These are phyloP conservation scores for Monilinia fructicola DNA, from an alignment of 2,329 filamentous ascomycete genomes.

Conservation along the genomic window DNA sequence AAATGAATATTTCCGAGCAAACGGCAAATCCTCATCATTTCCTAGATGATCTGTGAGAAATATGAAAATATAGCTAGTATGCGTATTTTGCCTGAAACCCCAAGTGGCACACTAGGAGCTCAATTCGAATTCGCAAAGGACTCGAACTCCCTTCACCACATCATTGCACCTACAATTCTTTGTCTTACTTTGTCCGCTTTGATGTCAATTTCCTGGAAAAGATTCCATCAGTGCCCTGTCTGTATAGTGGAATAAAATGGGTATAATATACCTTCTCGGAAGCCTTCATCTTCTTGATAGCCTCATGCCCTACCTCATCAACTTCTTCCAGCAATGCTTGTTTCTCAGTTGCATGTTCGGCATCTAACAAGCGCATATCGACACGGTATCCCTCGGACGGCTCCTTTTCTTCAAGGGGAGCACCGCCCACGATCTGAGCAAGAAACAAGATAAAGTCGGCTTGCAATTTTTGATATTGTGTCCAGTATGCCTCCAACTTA, in stretches of 20 bases:
- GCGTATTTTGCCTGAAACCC: neutral
- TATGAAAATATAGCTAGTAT: neutral
- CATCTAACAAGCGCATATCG: slow-evolving; percentile 31
- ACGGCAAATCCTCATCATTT: neutral
- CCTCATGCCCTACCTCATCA: slow-evolving; percentile 26
- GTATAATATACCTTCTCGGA: slow-evolving; percentile 35
- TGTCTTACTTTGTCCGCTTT: slow-evolving; percentile 8
- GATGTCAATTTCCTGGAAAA: slow-evolving; percentile 27
- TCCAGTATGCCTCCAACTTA: slow-evolving; percentile 35
- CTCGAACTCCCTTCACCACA: slow-evolving; percentile 1
- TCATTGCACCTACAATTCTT: slow-evolving; percentile 15
- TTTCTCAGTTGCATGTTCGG: slow-evolving; percentile 28
- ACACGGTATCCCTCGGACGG: slow-evolving; percentile 26
- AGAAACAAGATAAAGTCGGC: slow-evolving; percentile 34
- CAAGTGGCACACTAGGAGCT: neutral
- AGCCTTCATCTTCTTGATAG: slow-evolving; percentile 33
- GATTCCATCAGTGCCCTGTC: slow-evolving; percentile 1
- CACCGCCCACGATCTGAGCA: slow-evolving; percentile 26
- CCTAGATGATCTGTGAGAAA: neutral
- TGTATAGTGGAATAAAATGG: neutral
- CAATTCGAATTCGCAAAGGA: too few relatives aligned
- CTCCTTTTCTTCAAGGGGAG: slow-evolving; percentile 27
- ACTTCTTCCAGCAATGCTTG: slow-evolving; percentile 33
- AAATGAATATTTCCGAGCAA: neutral
- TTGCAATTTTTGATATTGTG: slow-evolving; percentile 36